A percentile compares a stretch with the other conserved stretches of the same genome.
Conservation (phyloP, 495 filamentous ascomycete species). For the Xylaria nigripes region DNA sequence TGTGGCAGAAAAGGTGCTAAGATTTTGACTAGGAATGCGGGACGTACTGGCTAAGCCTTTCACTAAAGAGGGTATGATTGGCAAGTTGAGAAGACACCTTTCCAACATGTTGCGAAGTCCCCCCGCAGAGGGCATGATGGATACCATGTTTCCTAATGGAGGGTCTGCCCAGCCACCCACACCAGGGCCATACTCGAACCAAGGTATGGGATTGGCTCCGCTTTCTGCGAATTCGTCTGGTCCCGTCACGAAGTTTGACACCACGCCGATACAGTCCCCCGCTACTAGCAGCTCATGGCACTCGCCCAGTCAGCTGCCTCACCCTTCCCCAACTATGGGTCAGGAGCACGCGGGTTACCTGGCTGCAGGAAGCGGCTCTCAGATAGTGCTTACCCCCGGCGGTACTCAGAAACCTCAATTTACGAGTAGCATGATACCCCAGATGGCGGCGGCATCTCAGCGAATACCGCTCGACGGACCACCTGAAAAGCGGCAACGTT, state of each 20-base stretch:
- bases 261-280: conserved; percentile 70
- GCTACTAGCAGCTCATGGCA: conserved; percentile 65
- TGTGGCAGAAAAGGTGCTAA: conserved; percentile 13
- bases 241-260: conserved; percentile 59
- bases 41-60: conserved; percentile 96
- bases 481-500: conserved; percentile 28
- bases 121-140: conserved; percentile 24
- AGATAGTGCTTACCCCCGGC: conserved; percentile 39
- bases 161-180: conserved; percentile 20
- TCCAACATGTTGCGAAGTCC: conserved; percentile 56
- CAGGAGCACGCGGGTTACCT: conserved; percentile 34
- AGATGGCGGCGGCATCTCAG: conserved; percentile 25
- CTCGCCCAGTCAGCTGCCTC: conserved; percentile 60
- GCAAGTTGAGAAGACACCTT: conserved; percentile 84
- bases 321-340: conserved; percentile 49
- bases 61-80: conserved; percentile 87
- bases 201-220: conserved; percentile 48
- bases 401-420: conserved; percentile 34
- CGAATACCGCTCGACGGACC: conserved; percentile 27
- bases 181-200: conserved; percentile 43
- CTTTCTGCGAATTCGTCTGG: conserved; percentile 41
- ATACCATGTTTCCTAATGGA: conserved; percentile 24
- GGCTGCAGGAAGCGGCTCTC: conserved; percentile 29
- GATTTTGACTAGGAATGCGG: conserved; percentile 75
- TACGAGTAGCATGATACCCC: conserved; percentile 23